Percentiles rank a stretch among this genome's conserved stretches.
phyloP scores from a whole-genome alignment of 495 filamentous ascomycete genomes.

The Beverwykella pulmonaria region DNA sequence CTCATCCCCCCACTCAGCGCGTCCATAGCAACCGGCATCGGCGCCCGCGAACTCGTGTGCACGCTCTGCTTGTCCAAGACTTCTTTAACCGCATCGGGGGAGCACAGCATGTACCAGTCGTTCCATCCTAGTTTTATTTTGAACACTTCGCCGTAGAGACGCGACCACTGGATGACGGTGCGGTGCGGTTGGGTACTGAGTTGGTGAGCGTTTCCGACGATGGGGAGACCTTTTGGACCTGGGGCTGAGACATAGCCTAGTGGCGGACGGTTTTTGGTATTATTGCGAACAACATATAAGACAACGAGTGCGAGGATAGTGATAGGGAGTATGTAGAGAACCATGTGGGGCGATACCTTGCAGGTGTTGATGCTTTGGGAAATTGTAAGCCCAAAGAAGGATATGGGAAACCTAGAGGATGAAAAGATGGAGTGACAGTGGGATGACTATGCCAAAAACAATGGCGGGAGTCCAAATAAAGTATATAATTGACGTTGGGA shows the following conservation, averaged over 20 bases:
- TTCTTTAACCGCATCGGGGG: slow-evolving; percentile 33
- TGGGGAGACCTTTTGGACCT: slow-evolving; percentile 25
- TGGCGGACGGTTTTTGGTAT: slow-evolving; percentile 9
- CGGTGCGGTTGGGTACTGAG: slow-evolving; percentile 26
- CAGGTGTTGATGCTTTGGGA: too few species aligned
- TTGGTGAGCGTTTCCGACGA: slow-evolving; percentile 34
- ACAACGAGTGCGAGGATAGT: slow-evolving; percentile 5
- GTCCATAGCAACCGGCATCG: slow-evolving; percentile 27
- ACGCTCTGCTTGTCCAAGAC: slow-evolving; percentile 31
- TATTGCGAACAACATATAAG: neutral
- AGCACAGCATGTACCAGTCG: slow-evolving; percentile 37
- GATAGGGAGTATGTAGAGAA: slow-evolving; percentile 12
- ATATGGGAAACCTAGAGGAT: neutral
- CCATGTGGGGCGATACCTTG: slow-evolving; percentile 26
- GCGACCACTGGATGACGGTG: slow-evolving; percentile 21
- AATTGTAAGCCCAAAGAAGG: neutral
- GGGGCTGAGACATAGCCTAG: slow-evolving; percentile 13
- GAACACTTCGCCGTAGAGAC: slow-evolving; percentile 32
- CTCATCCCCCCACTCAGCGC: slow-evolving; percentile 32
- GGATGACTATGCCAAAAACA: too few species aligned
- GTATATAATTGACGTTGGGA: neutral
- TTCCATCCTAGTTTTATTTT: slow-evolving; percentile 33
- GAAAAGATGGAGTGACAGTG: neutral
- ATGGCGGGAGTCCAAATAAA: slow-evolving; percentile 1
- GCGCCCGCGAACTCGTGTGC: slow-evolving; percentile 19